These are phyloP conservation scores for Keithomyces neogunnii DNA, from an alignment of 2,329 filamentous ascomycete genomes.

Conservation along the genomic window DNA sequence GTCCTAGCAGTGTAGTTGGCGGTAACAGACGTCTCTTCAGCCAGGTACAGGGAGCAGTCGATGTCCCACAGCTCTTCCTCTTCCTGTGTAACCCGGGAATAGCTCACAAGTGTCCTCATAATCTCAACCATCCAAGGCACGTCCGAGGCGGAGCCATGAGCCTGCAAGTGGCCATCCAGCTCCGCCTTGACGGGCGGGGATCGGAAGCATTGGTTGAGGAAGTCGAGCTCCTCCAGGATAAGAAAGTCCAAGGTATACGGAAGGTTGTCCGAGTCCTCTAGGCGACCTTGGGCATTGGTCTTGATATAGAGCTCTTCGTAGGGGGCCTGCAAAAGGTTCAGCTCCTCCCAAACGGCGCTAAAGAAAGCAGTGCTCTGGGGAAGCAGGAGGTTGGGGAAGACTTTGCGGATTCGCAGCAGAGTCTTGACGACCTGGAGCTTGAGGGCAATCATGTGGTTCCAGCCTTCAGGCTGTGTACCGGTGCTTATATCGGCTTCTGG, in stretches of 20 bases:
- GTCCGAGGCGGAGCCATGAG: conserved; percentile 49
- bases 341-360: conserved; percentile 80
- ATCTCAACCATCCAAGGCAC: conserved; percentile 81
- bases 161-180: conserved; percentile 68
- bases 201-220: conserved; percentile 83
- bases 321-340: conserved; percentile 60
- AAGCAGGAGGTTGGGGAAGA: conserved; percentile 75
- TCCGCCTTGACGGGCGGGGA: conserved; percentile 83
- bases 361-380: conserved; percentile 79
- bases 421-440: conserved; percentile 95
- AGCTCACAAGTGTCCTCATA: conserved; percentile 75
- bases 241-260: conserved; percentile 93
- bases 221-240: conserved; percentile 87
- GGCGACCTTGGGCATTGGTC: conserved; percentile 73
- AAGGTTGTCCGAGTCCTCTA: conserved; percentile 86
- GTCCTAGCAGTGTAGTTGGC: conserved; percentile 94
- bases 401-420: conserved; percentile 75
- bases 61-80: conserved; percentile 96
- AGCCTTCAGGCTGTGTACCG: conserved; percentile 51
- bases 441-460: conserved; percentile 75
- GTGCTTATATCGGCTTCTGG: conserved; percentile 50
- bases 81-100: conserved; percentile 83
- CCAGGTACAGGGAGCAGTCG: conserved; percentile 89
- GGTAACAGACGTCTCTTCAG: conserved; percentile 89
- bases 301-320: conserved; percentile 83